A percentile compares a stretch with the other conserved stretches of the same genome.
These are phyloP conservation scores for Penstemon davidsonii DNA, from an alignment of 257 asterid species.

Conservation along the genomic window DNA sequence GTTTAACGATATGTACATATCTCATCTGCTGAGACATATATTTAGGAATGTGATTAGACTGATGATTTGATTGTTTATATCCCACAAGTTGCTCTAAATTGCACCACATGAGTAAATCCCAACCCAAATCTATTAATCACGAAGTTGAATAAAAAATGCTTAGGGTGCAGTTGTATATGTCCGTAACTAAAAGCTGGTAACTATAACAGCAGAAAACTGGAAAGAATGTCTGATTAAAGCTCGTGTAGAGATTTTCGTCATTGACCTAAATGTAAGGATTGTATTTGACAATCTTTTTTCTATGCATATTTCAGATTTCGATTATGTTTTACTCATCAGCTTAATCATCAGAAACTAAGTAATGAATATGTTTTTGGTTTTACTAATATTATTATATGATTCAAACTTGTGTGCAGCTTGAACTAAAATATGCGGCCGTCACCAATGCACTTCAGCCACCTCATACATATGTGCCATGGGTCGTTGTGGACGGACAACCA, in stretches of 20 bases:
- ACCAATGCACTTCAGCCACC: conserved; percentile 87
- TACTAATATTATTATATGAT: not conserved
- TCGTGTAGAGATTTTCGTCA: not conserved
- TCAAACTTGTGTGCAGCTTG: conserved; percentile 54
- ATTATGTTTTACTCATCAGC: not conserved
- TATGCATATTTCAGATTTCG: conserved; percentile 2
- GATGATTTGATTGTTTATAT: too few species aligned
- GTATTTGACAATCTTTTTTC: not conserved
- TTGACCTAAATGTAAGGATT: conserved; percentile 3
- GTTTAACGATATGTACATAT: too few species aligned
- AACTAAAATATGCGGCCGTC: conserved; percentile 59
- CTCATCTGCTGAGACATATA: too few species aligned
- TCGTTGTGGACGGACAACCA: conserved; percentile 82
- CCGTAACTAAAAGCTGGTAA: not conserved
- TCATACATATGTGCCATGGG: conserved; percentile 89
- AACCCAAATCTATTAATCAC: too few species aligned
- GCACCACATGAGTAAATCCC: too few species aligned
- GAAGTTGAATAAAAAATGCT: too few species aligned
- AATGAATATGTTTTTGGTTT: not conserved
- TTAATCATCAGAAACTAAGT: conserved; percentile 11
- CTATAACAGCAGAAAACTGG: not conserved
- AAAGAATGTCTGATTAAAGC: not conserved
- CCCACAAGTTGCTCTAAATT: too few species aligned
- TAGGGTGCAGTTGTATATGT: not conserved
- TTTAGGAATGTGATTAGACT: too few species aligned